A percentile compares a stretch with the other conserved stretches of the same genome.
These are phyloP conservation scores for Sporothrix euskadiensis DNA, from an alignment of 2,329 filamentous ascomycete species.

Conservation along the genomic window DNA sequence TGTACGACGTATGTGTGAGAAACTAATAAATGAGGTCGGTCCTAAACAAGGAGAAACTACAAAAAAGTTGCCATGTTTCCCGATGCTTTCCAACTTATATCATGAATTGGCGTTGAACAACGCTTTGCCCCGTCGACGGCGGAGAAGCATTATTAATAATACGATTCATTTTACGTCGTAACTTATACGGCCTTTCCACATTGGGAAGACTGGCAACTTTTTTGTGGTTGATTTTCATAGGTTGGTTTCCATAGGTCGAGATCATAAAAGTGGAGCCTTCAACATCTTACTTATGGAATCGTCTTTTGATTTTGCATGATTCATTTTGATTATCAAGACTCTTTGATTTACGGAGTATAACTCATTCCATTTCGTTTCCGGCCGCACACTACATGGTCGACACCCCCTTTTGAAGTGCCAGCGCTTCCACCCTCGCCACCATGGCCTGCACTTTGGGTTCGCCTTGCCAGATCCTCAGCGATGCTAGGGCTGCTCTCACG, in stretches of 20 bases:
- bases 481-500: neutral
- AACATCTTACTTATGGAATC: no score
- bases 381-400: no score
- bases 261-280: no score
- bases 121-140: neutral
- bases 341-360: neutral
- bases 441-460: neutral
- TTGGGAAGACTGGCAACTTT: neutral
- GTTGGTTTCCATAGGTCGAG: neutral
- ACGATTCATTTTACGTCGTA: neutral
- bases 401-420: neutral
- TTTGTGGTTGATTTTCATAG: neutral
- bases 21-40: neutral
- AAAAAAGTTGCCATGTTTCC: neutral
- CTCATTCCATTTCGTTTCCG: neutral
- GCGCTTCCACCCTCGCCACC: neutral
- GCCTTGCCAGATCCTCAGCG: neutral
- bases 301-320: no score
- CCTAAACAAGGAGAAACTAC: neutral
- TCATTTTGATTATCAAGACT: no score
- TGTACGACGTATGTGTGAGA: neutral
- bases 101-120: neutral
- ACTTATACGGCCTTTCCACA: neutral
- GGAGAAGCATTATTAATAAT: neutral
- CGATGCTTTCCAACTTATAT: neutral